These are phyloP conservation scores for Neovahlkampfia damariscottae DNA, from an alignment of 78 protist species.

Conservation along the genomic window DNA sequence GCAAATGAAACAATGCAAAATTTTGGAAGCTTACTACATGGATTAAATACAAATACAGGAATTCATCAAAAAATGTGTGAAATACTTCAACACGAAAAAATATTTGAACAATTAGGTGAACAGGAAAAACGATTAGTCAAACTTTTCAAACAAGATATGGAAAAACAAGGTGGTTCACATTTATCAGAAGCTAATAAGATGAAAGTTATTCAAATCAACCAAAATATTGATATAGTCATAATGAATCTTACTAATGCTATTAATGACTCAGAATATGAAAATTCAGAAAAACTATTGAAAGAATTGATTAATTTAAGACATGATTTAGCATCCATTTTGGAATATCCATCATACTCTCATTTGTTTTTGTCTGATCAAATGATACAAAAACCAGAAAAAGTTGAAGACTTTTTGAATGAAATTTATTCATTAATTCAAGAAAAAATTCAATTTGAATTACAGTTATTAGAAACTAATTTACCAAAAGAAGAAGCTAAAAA, in stretches of 20 bases:
- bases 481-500: not conserved
- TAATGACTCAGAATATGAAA: not conserved
- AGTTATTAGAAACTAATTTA: not conserved
- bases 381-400: not conserved
- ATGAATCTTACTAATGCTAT: slow-evolving; percentile 14
- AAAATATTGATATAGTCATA: slow-evolving; percentile 5
- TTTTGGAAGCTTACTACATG: no score
- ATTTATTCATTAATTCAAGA: not conserved
- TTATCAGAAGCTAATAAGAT: not conserved
- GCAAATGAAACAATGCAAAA: no score
- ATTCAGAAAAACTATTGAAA: not conserved
- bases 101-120: no score
- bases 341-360: slow-evolving; percentile 1
- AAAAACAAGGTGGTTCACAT: no score
- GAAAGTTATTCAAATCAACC: not conserved
- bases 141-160: no score
- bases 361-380: not conserved
- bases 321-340: not conserved
- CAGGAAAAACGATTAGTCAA: no score
- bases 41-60: no score
- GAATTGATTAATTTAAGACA: not conserved
- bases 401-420: not conserved
- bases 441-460: not conserved
- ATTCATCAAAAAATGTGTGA: no score
- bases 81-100: no score